Evolutionary conservation across 495 filamentous ascomycete genomes (phyloP).

Genomic region (Apiosordaria backusii): DNA sequence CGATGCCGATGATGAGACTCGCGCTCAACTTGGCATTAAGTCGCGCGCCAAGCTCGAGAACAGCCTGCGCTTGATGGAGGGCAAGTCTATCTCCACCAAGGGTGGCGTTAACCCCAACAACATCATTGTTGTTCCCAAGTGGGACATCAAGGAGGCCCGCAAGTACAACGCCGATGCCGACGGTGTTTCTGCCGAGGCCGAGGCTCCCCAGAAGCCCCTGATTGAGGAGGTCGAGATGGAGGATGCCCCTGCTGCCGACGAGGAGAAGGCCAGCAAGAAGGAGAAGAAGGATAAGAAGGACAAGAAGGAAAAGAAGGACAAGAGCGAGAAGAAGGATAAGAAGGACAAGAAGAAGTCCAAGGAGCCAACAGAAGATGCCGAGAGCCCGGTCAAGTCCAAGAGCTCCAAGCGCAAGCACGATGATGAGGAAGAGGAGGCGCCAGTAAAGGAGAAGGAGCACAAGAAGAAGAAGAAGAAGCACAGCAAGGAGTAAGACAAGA

Average conservation of each 20-base stretch:
- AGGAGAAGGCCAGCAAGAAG: constrained; percentile 22
- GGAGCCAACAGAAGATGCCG: constrained; percentile 31
- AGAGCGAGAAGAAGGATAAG: constrained; percentile 28
- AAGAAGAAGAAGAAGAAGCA: constrained; percentile 51
- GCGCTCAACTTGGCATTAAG: constrained; percentile 67
- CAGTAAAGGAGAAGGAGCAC: constrained; percentile 37
- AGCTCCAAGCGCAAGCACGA: constrained; percentile 45
- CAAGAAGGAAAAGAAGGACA: constrained; percentile 23
- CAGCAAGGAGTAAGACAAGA: constrained; percentile 35
- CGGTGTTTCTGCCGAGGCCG: constrained; percentile 69
- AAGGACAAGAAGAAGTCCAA: constrained; percentile 30
- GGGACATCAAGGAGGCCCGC: constrained; percentile 87
- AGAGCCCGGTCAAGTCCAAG: constrained; percentile 33
- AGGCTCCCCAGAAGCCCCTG: constrained; percentile 54
- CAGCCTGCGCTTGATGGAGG: constrained; percentile 79
- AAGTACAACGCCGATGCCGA: constrained; percentile 97
- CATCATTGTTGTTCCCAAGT: constrained; percentile 63
- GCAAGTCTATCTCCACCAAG: constrained; percentile 80
- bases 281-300: constrained; percentile 24
- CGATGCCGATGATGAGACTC: constrained; percentile 79
- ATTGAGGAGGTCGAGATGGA: constrained; percentile 56
- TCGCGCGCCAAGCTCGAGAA: constrained; percentile 78
- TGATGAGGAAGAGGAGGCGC: constrained; percentile 29
- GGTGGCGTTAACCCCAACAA: constrained; percentile 73
- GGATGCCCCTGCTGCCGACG: constrained; percentile 42